Evolutionary conservation across 495 filamentous ascomycete species (phyloP), one percentile per base, ranked within the genome.

Genomic region (Penicillium maclennaniae): DNA sequence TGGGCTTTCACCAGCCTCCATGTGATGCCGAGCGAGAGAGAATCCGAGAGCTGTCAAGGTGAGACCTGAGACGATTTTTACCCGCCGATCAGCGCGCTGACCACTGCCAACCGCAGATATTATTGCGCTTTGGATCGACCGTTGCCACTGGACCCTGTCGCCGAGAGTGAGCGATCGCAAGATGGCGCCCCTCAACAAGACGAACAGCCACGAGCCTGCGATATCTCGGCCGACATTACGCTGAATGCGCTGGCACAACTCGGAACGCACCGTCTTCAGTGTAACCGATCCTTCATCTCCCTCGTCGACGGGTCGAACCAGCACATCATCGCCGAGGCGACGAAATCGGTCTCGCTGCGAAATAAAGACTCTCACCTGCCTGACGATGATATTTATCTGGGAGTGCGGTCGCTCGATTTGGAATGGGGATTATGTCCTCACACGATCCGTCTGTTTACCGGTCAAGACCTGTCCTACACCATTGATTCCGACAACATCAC

Each of bases 231-330:
- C 10, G 86, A 89, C 58, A 79, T 80, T 7, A 77, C 79, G 36
- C 72, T 89, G 5, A 83, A 80, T 0, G 82, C 81, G 0, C 77
- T 88, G 56, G 78, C 84, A 19, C 84, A 87, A 60, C 68, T 88
- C 19, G 83, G 79, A 0, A 70, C 79, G 20, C 70, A 79, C 28
- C 75, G 79, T 8, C 63, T 86, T 43, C 69, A 75, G 28, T 72
- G 71, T 37, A 74, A 75, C 38, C 81, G 83, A 8, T 71, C 69
- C 17, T 73, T 85, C 54, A 74, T 87, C 14, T 83, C 79, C 2
- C 71, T 88, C 31, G 81, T 85, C 53, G 84, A 84, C 56, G 69
- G 73, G 23, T 71, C 75, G 6, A 69, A 72, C 38, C 79, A 84
- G 58, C 81, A 84, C 52, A 74, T 87, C 34, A 70, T 87, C 16